Base-by-base conservation (phyloP, 2,329 filamentous ascomycete species). In the Talaromyces rugulosus region DNA sequence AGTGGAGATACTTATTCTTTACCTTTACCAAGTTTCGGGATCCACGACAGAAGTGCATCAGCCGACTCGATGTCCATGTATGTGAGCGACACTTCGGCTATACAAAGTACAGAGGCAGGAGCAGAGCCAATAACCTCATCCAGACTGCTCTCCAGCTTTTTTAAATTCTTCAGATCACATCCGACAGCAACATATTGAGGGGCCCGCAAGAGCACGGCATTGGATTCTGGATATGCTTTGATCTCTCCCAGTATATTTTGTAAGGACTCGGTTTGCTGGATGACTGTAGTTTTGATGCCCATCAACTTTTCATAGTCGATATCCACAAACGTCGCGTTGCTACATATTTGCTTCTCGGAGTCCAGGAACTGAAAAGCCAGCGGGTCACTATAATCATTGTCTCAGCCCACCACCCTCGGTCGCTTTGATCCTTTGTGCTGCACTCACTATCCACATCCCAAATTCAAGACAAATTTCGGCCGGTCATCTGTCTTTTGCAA, bases 401-500 rank as follows among this genome's bases (percentile, higher is more conserved):
- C 44, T 74, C 69, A 74, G 71, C 65, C 70, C 68, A 67, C 64
- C 42, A 56, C 63, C 44, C 62, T 58, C 30, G 51, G 58, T 60
- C 18, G 28, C n/a, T 40, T 28, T 50, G 60, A 51, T 58, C 62
- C 68, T 67, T 44, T 54, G 42, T 71, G 74, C 75, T 71, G 74
- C 75, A 83, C 89, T 85, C 77, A 94, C 92, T 91, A 96, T 74
- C 93, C 93, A 80, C 91, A 96, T 28, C 93, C 92, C 40, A 96
- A 78, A 71, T 96, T 96, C 54, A 96, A 81, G 11, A 96, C 82
- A 4, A 93, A 82, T 73, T 92, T 96, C 44, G 76, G 77, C 65
- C 84, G 87, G 34, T 80, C 80, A 18, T 79, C 76, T 7, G 81
- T 71, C 60, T 80, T 78, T 63, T 82, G 76, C n/a, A 96, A 80